Evolutionary conservation across 345 rosid species (phyloP).

Genomic region (Salix koriyanagi): DNA sequence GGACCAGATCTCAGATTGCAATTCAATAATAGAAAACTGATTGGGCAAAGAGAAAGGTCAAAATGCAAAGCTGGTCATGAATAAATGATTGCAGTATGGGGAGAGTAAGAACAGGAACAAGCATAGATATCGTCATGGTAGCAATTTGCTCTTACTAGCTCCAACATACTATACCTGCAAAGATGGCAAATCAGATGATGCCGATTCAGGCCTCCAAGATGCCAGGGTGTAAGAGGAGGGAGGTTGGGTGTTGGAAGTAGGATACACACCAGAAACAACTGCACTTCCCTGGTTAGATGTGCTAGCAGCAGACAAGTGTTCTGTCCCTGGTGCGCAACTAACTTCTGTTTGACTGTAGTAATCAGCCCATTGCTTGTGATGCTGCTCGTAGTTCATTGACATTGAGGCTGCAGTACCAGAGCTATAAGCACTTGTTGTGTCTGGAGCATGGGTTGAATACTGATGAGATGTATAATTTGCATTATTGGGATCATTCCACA

Average conservation of each 20-base stretch:
- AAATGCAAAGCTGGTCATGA: background rate
- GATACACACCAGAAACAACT: conserved; percentile 45
- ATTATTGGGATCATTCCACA: conserved; percentile 66
- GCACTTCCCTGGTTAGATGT: conserved; percentile 54
- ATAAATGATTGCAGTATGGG: background rate
- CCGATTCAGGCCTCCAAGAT: conserved; percentile 66
- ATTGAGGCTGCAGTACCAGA: conserved; percentile 48
- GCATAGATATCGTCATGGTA: background rate
- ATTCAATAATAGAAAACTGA: background rate
- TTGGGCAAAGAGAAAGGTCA: background rate
- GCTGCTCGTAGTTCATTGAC: conserved; percentile 66
- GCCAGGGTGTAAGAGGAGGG: conserved; percentile 36
- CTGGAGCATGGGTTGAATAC: conserved; percentile 57
- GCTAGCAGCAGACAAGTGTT: conserved; percentile 57
- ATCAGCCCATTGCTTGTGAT: conserved; percentile 79
- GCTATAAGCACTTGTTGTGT: conserved; percentile 47
- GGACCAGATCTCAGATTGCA: background rate
- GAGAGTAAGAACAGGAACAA: background rate
- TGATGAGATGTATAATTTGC: conserved; percentile 60
- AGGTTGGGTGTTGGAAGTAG: conserved; percentile 60
- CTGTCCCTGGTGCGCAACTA: conserved; percentile 98
- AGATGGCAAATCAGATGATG: conserved; percentile 50
- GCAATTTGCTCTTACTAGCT: background rate
- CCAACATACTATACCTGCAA: conserved; percentile 45
- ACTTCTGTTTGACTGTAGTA: conserved; percentile 88